These are phyloP conservation scores for Penicillium simplicissimum DNA, from an alignment of 495 filamentous ascomycete genomes.

Conservation along the genomic window DNA sequence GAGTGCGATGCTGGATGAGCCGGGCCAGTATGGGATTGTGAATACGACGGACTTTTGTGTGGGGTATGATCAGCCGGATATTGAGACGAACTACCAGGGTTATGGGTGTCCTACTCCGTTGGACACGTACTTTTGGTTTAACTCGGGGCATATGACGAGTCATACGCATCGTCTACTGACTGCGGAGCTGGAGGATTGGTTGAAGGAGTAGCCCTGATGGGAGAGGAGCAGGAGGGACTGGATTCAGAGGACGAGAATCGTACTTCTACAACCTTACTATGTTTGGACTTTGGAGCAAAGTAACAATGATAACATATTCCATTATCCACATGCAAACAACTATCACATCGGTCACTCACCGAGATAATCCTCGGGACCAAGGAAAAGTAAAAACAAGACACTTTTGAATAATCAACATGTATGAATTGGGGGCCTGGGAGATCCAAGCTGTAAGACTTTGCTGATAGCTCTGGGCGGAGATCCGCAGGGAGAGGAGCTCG, in stretches of 20 bases:
- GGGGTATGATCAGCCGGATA: slow-evolving; percentile 51
- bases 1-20: slow-evolving; percentile 45
- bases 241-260: neutral
- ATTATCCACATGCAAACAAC: slow-evolving; percentile 25
- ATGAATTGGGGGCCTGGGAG: slow-evolving; percentile 17
- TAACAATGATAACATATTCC: slow-evolving; percentile 16
- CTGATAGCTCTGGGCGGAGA: slow-evolving; percentile 6
- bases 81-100: slow-evolving; percentile 39
- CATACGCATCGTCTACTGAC: slow-evolving; percentile 45
- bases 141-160: slow-evolving; percentile 52
- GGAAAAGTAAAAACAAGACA: slow-evolving; percentile 16
- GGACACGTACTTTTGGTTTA: slow-evolving; percentile 54
- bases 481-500: slow-evolving; percentile 9
- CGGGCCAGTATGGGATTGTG: slow-evolving; percentile 43
- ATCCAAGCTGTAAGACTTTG: slow-evolving; percentile 19
- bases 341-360: slow-evolving; percentile 3
- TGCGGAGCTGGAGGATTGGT: slow-evolving; percentile 26
- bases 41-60: slow-evolving; percentile 53
- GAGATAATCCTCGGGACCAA: slow-evolving; percentile 8
- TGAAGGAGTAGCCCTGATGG: slow-evolving; percentile 10
- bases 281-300: neutral
- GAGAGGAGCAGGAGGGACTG: neutral
- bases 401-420: slow-evolving; percentile 37
- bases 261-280: neutral
- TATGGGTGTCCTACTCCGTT: slow-evolving; percentile 51